A percentile compares a stretch with the other conserved stretches of the same genome.
Evolutionary conservation across 306 rosid genomes (phyloP).

Genomic region (Cyamopsis tetragonoloba): DNA sequence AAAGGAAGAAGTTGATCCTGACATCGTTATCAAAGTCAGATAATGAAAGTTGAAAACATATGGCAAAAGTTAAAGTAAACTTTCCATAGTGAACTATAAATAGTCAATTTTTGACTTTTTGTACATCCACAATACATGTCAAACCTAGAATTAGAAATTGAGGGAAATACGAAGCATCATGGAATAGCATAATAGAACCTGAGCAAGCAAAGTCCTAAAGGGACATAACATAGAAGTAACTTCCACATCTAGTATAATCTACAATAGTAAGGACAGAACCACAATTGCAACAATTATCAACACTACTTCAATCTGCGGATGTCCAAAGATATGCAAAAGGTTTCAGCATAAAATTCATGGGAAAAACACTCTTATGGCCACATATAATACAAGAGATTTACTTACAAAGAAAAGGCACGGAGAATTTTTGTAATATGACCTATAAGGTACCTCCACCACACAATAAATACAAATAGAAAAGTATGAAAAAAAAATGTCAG

Average conservation of each 20-base stretch:
- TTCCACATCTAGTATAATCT: background rate
- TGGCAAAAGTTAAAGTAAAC: constrained; percentile 3
- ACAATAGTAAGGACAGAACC: background rate
- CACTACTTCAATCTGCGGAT: constrained; percentile 17
- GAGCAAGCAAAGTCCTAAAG: background rate
- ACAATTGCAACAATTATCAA: constrained; percentile 9
- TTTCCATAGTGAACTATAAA: background rate
- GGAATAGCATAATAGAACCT: background rate
- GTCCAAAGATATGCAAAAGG: background rate
- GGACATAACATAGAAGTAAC: background rate
- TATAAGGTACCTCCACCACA: background rate
- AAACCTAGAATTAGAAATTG: constrained; percentile 9
- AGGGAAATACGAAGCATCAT: constrained; percentile 15
- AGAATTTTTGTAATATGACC: background rate
- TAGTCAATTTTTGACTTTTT: background rate
- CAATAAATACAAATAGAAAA: constrained; percentile 8
- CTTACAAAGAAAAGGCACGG: background rate
- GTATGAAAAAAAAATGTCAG: constrained; percentile 4
- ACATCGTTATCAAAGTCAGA: background rate
- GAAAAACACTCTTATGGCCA: background rate
- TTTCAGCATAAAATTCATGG: constrained; percentile 16
- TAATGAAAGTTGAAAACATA: background rate
- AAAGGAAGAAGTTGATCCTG: constrained; percentile 2
- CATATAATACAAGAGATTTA: background rate
- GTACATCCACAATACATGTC: constrained; percentile 1